Evolutionary conservation across 805 yeast species (phyloP).

Genomic region (Ogataea zsoltii): DNA sequence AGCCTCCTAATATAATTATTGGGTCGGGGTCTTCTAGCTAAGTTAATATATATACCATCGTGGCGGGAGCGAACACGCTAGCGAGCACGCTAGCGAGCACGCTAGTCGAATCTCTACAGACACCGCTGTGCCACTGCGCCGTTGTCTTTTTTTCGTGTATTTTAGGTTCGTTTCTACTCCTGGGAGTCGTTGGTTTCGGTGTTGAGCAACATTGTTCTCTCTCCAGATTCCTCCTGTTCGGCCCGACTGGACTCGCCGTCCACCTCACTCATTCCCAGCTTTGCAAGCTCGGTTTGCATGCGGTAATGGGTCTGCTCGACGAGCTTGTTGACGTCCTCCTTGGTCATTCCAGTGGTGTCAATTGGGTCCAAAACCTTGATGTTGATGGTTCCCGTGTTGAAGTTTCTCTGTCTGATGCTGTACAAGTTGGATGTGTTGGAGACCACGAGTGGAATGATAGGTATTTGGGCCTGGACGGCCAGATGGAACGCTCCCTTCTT

Average conservation of each 20-base stretch:
- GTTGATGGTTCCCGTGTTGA: slow-evolving; percentile 73
- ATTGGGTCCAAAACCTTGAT: slow-evolving; percentile 84
- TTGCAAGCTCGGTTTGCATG: slow-evolving; percentile 50
- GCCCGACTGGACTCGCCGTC: slow-evolving; percentile 9
- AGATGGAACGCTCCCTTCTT: slow-evolving; percentile 98
- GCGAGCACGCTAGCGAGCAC: too few relatives aligned
- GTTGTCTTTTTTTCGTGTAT: too few relatives aligned
- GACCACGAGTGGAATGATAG: slow-evolving; percentile 85
- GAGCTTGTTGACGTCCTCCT: slow-evolving; percentile 69
- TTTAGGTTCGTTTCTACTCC: too few relatives aligned
- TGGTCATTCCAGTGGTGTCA: slow-evolving; percentile 64
- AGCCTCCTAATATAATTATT: too few relatives aligned
- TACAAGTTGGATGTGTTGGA: slow-evolving; percentile 80
- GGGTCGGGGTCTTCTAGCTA: too few relatives aligned
- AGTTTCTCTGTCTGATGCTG: slow-evolving; percentile 58
- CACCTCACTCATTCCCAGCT: slow-evolving; percentile 45
- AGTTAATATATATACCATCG: too few relatives aligned
- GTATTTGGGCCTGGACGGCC: slow-evolving; percentile 90
- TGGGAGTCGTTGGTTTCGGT: too few relatives aligned
- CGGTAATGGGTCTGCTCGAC: slow-evolving; percentile 52
- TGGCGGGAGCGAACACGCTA: too few relatives aligned
- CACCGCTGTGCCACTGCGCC: too few relatives aligned
- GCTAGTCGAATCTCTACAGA: too few relatives aligned
- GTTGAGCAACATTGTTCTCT: slow-evolving; percentile 5
- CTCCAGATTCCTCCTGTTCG: slow-evolving; percentile 2